Evolutionary conservation across 805 yeast species (phyloP), one percentile per base, ranked within the genome.

Genomic region (Hyphopichia homilentoma): DNA sequence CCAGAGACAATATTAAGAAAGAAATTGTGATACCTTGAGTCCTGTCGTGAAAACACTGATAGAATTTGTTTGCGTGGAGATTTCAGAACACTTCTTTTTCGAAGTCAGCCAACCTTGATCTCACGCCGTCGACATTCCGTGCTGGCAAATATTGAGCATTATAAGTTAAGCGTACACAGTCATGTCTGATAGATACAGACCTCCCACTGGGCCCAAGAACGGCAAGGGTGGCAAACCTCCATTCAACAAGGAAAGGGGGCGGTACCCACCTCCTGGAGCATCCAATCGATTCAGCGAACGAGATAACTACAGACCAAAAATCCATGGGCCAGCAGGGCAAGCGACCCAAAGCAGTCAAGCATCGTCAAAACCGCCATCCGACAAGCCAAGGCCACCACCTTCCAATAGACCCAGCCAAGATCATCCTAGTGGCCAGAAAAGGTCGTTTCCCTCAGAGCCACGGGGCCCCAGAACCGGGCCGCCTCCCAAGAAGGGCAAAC

Each of bases 171-270:
- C n/a, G n/a, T n/a, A n/a, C n/a, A n/a, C n/a, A n/a, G 30, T 19
- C 27, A 60, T 60, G 67, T 57, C 65, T 21, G 67, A 59, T 25
- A 49, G 60, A 34, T 56, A 55, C 36, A 58, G 62, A 44, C 57
- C 52, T 20, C 57, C 59, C 15, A 36, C 44, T 15, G 57, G 57
- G 3, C 57, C 63, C 4, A 54, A 48, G 31, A 45, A 54, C 11
- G 34, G 39, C 16, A 33, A 49, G 25, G 48, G 41, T 27, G 40
- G 31, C 25, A 25, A 38, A 22, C n/a, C n/a, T n/a, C n/a, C n/a
- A n/a, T n/a, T n/a, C n/a, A n/a, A n/a, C n/a, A n/a, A n/a, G n/a
- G n/a, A n/a, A n/a, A n/a, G n/a, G n/a, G n/a, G n/a, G n/a, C n/a
- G n/a, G n/a, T n/a, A n/a, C n/a, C n/a, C n/a, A n/a, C n/a, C n/a